Base-by-base conservation (phyloP, 176 grass and related monocot genomes). In the Ampelocalamus luodianensis region DNA sequence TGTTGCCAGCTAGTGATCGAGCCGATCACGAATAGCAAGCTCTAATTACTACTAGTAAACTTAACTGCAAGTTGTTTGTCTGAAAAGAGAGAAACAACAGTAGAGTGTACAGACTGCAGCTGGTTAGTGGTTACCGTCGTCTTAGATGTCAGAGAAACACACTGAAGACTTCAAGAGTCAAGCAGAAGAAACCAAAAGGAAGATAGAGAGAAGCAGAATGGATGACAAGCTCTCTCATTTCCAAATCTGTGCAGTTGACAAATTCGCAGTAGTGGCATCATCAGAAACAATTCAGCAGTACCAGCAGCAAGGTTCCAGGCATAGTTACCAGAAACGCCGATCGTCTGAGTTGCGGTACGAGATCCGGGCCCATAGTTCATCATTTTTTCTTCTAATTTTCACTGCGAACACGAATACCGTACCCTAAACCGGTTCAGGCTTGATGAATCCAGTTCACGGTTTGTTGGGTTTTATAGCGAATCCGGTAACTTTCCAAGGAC, bases 131-230 rank as follows among this genome's bases (percentile, higher is more conserved):
- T n/a, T n/a, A n/a, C n/a, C n/a, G n/a, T n/a, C n/a, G n/a, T n/a
- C n/a, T n/a, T n/a, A n/a, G n/a, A 65, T 45, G 65, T 56, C 79
- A 78, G 17, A 60, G 64, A 32, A 75, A 44, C 16, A 85, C 5
- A 81, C 9, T 26, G 43, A 51, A 81, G 54, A 53, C 63, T 54
- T 54, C n/a, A 77, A 73, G 64, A 62, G 56, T 54, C 39, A 34
- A 37, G 34, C 39, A 71, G n/a, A 70, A 77, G 23, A 65, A 26
- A 71, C 71, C 43, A 64, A 77, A 89, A 82, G 6, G 18, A 0
- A 59, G 65, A 0, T 23, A 23, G 24, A 16, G 17, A 53, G 24
- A 61, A 27, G 8, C 65, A 79, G 5, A 8, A 39, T 16, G 36
- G 70, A 74, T 18, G 18, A 36, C 26, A 84, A 15, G 32, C 32